Evolutionary conservation across 768 basidiomycete species (phyloP).

Genomic region (Russula abietina): DNA sequence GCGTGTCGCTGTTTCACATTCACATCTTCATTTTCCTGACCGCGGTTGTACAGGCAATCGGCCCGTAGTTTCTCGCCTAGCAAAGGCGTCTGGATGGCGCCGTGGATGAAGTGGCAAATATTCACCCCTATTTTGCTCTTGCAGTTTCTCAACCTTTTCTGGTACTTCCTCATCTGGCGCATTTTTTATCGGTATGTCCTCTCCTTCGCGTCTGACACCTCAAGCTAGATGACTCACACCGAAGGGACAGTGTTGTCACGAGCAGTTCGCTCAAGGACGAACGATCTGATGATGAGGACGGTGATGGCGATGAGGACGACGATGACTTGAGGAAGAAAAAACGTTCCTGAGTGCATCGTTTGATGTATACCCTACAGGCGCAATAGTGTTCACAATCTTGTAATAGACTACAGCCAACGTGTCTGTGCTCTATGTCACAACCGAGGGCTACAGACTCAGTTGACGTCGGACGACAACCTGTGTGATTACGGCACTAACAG

Average conservation of each 20-base stretch:
- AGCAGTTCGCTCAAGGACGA: constrained; percentile 53
- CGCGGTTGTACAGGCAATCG: constrained; percentile 37
- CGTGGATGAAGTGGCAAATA: constrained; percentile 82
- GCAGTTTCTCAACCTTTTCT: constrained; percentile 85
- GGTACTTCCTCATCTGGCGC: constrained; percentile 82
- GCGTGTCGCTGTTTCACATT: constrained; percentile 30
- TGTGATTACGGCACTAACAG: background rate
- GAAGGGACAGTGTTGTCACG: constrained; percentile 44
- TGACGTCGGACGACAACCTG: background rate
- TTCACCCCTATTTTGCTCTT: constrained; percentile 69
- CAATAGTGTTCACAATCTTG: background rate
- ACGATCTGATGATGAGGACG: constrained; percentile 72
- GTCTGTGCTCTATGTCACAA: background rate
- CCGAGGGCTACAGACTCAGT: background rate
- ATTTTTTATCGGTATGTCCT: constrained; percentile 61
- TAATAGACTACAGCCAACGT: background rate
- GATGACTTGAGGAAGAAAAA: constrained; percentile 14
- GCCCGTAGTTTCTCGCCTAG: constrained; percentile 52
- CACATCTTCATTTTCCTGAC: background rate
- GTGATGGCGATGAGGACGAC: constrained; percentile 3
- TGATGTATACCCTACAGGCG: constrained; percentile 28
- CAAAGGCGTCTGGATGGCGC: constrained; percentile 60
- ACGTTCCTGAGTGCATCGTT: constrained; percentile 29
- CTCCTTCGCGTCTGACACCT: background rate
- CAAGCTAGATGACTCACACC: constrained; percentile 2